Evolutionary conservation across 2,329 filamentous ascomycete genomes (phyloP).

Genomic region (Colletotrichum gloeosporioides): DNA sequence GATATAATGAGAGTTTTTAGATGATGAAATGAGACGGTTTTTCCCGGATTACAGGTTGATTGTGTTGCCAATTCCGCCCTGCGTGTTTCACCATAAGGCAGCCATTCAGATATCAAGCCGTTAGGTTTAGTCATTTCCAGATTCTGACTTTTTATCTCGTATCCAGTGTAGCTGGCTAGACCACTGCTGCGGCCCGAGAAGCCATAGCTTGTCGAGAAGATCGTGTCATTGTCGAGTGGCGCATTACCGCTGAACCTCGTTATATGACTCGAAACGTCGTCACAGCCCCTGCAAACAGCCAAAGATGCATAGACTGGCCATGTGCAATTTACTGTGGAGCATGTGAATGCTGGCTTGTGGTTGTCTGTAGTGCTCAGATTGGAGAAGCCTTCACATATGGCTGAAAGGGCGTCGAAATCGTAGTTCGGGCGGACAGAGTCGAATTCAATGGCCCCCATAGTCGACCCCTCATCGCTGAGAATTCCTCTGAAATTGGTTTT

Average conservation of each 20-base stretch:
- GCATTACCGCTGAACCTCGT: not conserved
- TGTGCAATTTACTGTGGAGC: not conserved
- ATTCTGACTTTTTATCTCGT: not conserved
- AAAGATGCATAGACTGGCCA: not conserved
- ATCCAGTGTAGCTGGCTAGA: not conserved
- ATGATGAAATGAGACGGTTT: not conserved
- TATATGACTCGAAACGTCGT: not conserved
- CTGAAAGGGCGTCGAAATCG: not conserved
- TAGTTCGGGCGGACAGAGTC: not conserved
- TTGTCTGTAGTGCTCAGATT: not conserved
- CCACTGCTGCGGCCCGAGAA: too few species aligned
- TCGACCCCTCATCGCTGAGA: too few species aligned
- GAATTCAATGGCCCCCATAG: too few species aligned
- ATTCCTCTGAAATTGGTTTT: too few species aligned
- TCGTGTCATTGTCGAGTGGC: not conserved
- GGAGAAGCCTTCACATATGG: not conserved
- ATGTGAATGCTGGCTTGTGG: not conserved
- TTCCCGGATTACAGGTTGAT: not conserved
- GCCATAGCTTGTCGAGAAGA: too few species aligned
- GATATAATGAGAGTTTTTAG: not conserved
- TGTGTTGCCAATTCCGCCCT: not conserved
- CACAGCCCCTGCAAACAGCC: not conserved
- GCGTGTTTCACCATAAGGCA: too few species aligned
- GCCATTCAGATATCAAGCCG: not conserved
- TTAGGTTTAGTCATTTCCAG: not conserved